Base-by-base conservation (phyloP, 176 grass and related monocot genomes). In the Chloris gayana region DNA sequence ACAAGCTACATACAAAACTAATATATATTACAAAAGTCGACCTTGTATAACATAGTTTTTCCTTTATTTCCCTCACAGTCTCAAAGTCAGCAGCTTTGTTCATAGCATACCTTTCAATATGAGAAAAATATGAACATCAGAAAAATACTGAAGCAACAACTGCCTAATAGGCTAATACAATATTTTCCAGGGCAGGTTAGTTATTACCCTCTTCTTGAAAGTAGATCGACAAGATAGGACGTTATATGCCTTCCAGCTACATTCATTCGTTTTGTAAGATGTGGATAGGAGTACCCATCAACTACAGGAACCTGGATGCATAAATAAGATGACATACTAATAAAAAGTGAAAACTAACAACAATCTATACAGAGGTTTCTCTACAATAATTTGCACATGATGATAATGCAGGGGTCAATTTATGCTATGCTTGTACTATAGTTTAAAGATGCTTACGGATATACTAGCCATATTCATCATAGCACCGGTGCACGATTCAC, bases 261-360 rank as follows among this genome's bases (percentile, higher is more conserved):
- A 86, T 98, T 98, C 92, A 98, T 98, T 91, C 92, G 80, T 81
- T 98, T 98, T 29, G 96, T 98, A 73, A 98, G 81, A 90, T 98
- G 92, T 42, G 90, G 96, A 84, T 93, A 95, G 57, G 92, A 98
- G 80, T 91, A 98, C 31, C 90, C 92, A 95, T 98, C 96, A 86
- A 98, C 96, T 33, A 98, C 96, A 22, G 92, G 96, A 71, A 98
- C 96, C 96, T 98, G 82, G 22, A 75, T 70, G 22, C 63, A 66
- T 75, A 83, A 73, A 62, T 73, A 67, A 68, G 6, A 85, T 58
- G 2, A 69, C 56, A 81, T 33, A 22, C 11, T 34, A 38, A 18
- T 10, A 0, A 10, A 76, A 76, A 58, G 0, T 21, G 18, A 14
- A 14, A 78, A 13, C 24, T 46, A 47, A 10, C 8, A 60, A 24